Evolutionary conservation across 176 grass and related monocot genomes (phyloP).

Genomic region (Zizania latifolia): DNA sequence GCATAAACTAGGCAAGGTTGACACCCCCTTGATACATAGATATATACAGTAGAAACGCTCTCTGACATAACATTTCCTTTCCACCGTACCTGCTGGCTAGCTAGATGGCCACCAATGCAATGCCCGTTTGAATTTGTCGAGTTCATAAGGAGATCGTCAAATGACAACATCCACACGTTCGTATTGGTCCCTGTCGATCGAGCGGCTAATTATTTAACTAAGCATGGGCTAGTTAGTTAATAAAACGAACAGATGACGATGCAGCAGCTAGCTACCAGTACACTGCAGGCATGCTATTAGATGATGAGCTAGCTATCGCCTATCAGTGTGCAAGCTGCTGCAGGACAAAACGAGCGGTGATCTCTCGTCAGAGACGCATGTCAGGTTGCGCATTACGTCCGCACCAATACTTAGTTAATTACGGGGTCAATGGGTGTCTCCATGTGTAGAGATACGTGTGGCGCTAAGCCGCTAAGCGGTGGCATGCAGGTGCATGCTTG

Average conservation of each 20-base stretch:
- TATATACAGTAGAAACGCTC: neutral
- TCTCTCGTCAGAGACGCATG: neutral
- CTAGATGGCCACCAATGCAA: neutral
- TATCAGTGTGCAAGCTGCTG: neutral
- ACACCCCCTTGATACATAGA: neutral
- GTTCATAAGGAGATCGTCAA: neutral
- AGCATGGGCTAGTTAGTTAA: neutral
- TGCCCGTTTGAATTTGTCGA: neutral
- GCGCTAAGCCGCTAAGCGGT: too few species aligned
- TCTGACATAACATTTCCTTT: too few species aligned
- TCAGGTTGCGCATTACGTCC: neutral
- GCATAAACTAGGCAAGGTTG: neutral
- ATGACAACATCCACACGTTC: neutral
- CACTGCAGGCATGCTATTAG: too few species aligned
- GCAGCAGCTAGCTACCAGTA: neutral
- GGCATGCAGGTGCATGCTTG: too few species aligned
- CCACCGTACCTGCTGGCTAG: neutral
- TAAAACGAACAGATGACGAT: neutral
- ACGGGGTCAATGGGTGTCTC: neutral
- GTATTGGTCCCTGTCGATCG: too few species aligned
- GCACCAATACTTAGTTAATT: neutral
- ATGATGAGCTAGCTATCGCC: too few species aligned
- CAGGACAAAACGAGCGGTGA: neutral
- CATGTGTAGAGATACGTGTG: too few species aligned
- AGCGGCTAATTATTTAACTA: too few species aligned